Percentiles rank a stretch among this genome's conserved stretches.
Evolutionary conservation across 2,329 filamentous ascomycete species (phyloP).

Genomic region (Cladophialophora psammophila): DNA sequence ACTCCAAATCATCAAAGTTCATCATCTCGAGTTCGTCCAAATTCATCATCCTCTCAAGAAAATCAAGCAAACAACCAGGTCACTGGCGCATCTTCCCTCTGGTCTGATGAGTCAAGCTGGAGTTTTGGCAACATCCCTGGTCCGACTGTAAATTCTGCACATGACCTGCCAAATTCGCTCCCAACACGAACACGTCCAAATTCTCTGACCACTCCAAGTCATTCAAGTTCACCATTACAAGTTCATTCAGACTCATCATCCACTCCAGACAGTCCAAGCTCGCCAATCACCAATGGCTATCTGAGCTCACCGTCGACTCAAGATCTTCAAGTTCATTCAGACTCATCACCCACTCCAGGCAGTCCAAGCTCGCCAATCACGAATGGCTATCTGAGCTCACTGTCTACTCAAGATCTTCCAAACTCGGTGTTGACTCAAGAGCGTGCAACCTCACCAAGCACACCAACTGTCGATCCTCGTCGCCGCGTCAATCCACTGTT

Average conservation of each 20-base stretch:
- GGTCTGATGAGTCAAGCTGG: constrained; percentile 4
- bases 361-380: no score
- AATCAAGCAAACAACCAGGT: background rate
- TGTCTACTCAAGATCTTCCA: background rate
- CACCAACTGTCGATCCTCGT: background rate
- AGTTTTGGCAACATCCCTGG: background rate
- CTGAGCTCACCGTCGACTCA: background rate
- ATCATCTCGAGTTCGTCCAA: no score
- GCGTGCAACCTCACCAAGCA: background rate
- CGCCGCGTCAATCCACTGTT: background rate
- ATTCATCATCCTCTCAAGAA: no score
- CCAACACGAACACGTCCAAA: background rate
- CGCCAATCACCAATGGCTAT: no score
- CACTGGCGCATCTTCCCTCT: background rate
- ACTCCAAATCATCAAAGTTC: background rate
- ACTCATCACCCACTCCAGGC: no score
- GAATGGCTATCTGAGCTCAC: background rate
- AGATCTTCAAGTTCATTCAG: background rate
- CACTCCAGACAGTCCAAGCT: no score
- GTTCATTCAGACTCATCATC: no score
- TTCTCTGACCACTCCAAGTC: no score
- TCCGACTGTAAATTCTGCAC: background rate
- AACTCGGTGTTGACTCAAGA: background rate
- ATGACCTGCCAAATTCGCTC: background rate
- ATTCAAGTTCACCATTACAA: no score